Evolutionary conservation across 108 stramenopile species (phyloP).

Genomic region (Thalassiosira profunda): DNA sequence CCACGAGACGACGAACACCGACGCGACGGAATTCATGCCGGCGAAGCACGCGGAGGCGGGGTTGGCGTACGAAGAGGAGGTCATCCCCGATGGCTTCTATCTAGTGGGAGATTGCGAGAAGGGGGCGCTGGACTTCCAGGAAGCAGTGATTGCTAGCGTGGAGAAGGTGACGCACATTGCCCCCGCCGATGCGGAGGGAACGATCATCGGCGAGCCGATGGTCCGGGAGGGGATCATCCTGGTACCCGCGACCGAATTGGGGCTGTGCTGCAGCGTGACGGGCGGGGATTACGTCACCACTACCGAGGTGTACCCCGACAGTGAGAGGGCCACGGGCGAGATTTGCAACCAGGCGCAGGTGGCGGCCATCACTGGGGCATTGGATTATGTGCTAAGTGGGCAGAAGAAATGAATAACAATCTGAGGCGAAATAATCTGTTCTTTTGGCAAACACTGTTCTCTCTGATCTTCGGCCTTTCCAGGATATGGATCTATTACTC

Average conservation of each 20-base stretch:
- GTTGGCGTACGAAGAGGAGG: constrained; percentile 17
- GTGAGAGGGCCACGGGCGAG: constrained; percentile 46
- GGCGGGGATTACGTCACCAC: constrained; percentile 44
- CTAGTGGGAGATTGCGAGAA: constrained; percentile 30
- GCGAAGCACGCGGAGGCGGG: constrained; percentile 70
- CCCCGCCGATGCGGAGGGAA: constrained; percentile 15
- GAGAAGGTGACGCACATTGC: constrained; percentile 55
- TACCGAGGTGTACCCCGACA: constrained; percentile 80
- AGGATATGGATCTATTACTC: too few species aligned
- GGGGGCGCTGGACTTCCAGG: constrained; percentile 22
- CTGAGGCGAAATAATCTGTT: too few species aligned
- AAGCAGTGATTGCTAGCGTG: constrained; percentile 33
- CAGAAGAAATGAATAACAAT: neutral
- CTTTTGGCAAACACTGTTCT: too few species aligned
- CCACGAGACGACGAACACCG: constrained; percentile 87
- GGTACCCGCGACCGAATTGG: constrained; percentile 2
- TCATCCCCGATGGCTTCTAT: constrained; percentile 69
- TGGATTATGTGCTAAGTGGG: constrained; percentile 54
- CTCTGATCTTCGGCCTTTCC: too few species aligned
- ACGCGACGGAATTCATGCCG: constrained; percentile 72
- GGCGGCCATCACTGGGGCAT: constrained; percentile 51
- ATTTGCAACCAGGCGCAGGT: constrained; percentile 71
- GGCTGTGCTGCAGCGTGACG: constrained; percentile 18
- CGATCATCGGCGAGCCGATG: constrained; percentile 19
- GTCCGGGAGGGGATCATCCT: constrained; percentile 24